phyloP scores from a whole-genome alignment of 495 filamentous ascomycete genomes.

The Penicillium lagena region DNA sequence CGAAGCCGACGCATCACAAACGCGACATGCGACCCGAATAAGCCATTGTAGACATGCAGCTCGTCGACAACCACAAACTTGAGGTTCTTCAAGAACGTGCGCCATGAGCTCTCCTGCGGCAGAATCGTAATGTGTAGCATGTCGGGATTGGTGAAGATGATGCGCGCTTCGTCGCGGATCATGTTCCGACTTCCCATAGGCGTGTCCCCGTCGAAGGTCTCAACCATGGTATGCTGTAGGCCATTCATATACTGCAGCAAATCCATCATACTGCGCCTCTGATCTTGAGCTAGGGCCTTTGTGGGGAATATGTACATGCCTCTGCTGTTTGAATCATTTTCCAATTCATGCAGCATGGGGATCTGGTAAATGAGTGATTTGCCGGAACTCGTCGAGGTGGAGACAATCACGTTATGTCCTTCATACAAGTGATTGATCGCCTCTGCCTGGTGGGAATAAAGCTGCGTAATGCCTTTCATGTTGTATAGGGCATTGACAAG shows the following conservation, averaged over 20 bases:
- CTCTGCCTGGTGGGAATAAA: constrained; percentile 94
- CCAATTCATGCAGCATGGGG: constrained; percentile 83
- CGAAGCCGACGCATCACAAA: constrained; percentile 90
- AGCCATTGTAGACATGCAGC: constrained; percentile 91
- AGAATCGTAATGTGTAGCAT: constrained; percentile 96
- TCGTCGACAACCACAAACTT: constrained; percentile 88
- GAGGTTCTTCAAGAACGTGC: constrained; percentile 80
- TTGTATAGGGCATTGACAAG: constrained; percentile 95
- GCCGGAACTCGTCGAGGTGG: constrained; percentile 92
- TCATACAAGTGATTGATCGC: constrained; percentile 86
- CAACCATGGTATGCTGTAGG: constrained; percentile 69
- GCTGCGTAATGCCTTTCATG: constrained; percentile 70
- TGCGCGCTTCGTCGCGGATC: constrained; percentile 81
- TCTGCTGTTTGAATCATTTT: constrained; percentile 65
- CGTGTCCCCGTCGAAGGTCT: constrained; percentile 96
- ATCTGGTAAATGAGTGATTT: constrained; percentile 97
- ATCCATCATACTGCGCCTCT: constrained; percentile 81
- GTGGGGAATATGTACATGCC: constrained; percentile 99
- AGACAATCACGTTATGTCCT: constrained; percentile 82
- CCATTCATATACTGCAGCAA: constrained; percentile 73
- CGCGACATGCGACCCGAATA: constrained; percentile 90
- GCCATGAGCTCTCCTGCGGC: constrained; percentile 86
- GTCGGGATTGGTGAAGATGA: constrained; percentile 98
- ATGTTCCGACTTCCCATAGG: constrained; percentile 67
- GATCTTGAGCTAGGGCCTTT: constrained; percentile 94